These are phyloP conservation scores for Emiliania huxleyi DNA, from an alignment of 78 protist species.

Conservation along the genomic window DNA sequence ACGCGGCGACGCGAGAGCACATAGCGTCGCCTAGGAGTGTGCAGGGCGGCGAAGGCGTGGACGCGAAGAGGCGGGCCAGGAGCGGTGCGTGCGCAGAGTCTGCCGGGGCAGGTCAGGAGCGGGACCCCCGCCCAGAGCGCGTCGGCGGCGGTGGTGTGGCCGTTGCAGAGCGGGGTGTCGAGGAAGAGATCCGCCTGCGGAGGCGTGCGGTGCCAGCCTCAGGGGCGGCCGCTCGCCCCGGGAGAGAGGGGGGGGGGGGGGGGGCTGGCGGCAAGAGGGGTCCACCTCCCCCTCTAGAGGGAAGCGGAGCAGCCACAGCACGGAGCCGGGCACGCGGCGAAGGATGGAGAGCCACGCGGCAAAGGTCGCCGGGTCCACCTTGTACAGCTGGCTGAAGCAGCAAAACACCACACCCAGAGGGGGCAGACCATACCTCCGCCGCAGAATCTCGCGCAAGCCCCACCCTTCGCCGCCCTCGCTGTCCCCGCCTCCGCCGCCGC, in stretches of 20 bases:
- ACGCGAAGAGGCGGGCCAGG: no score
- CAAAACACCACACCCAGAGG: neutral
- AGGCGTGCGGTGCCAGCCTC: neutral
- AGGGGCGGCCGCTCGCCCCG: no score
- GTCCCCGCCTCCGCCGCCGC: neutral
- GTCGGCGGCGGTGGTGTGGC: constrained; percentile 5
- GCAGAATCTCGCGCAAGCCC: neutral
- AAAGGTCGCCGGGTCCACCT: neutral
- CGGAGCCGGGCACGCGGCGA: neutral
- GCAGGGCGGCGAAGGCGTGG: no score
- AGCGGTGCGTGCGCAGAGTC: no score
- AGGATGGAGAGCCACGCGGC: neutral
- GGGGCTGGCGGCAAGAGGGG: no score
- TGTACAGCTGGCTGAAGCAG: constrained; percentile 34
- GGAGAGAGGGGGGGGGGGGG: no score
- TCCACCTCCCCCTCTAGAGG: no score
- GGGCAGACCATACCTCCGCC: neutral
- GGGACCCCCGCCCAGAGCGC: neutral
- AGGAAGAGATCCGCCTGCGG: neutral
- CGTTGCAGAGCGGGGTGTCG: constrained; percentile 20
- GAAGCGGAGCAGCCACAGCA: constrained; percentile 18
- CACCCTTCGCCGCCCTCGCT: neutral
- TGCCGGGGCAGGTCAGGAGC: no score
- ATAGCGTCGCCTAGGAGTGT: neutral
- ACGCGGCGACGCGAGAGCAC: neutral